These are phyloP conservation scores for Pichia scutulata DNA, from an alignment of 805 yeast species.

Conservation along the genomic window DNA sequence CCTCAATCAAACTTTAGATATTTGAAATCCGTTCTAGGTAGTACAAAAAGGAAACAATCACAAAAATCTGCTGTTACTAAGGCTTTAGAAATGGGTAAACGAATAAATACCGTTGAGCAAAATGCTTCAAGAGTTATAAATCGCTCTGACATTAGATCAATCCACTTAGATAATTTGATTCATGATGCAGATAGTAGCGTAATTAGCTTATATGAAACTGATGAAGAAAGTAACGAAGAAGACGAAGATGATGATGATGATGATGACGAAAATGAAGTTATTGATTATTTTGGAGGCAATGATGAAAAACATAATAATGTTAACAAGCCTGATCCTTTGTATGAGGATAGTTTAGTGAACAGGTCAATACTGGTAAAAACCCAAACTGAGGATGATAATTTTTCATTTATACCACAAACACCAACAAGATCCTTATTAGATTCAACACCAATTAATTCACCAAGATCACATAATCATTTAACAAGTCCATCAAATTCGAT, in stretches of 20 bases:
- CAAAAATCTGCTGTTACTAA: constrained; percentile 15
- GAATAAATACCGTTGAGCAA: constrained; percentile 15
- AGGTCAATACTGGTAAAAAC: not conserved
- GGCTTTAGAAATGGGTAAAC: constrained; percentile 22
- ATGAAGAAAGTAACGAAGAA: not conserved
- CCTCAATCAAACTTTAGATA: constrained; percentile 28
- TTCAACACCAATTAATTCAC: constrained; percentile 9
- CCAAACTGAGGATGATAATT: not conserved
- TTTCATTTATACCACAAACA: constrained; percentile 6
- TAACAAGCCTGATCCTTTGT: not conserved
- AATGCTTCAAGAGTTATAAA: constrained; percentile 8
- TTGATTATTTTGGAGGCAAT: not conserved
- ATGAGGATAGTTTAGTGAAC: not conserved
- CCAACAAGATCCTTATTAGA: constrained; percentile 9
- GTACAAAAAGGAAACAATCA: constrained; percentile 10
- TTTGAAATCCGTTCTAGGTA: constrained; percentile 20
- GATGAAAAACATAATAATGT: not conserved
- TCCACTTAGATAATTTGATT: constrained; percentile 13
- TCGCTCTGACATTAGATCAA: constrained; percentile 12
- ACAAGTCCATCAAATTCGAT: constrained; percentile 8
- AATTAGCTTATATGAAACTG: constrained; percentile 2
- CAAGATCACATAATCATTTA: not conserved
- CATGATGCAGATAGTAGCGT: constrained; percentile 5
- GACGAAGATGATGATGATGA: not conserved
- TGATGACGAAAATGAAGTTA: not conserved